Evolutionary conservation across 331 rosid species (phyloP).

Genomic region (Ulmus americana): DNA sequence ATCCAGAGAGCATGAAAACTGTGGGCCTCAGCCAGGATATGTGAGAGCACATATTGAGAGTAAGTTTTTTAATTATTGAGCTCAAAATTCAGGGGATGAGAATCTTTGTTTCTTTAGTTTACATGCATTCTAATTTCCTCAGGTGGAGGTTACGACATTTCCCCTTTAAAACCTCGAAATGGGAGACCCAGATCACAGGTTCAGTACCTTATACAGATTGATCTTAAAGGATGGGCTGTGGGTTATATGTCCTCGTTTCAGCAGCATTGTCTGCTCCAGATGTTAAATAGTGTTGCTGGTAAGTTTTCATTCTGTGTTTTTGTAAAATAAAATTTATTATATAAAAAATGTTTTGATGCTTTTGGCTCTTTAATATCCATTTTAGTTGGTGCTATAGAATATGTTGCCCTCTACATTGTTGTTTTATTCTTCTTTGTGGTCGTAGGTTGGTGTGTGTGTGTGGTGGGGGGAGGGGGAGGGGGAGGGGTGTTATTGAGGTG

Average conservation of each 20-base stretch:
- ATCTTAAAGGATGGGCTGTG: constrained; percentile 96
- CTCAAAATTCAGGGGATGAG: constrained; percentile 14
- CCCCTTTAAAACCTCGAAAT: constrained; percentile 84
- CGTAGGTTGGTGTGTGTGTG: not conserved
- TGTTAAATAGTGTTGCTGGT: constrained; percentile 98
- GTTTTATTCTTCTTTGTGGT: not conserved
- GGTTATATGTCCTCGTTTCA: constrained; percentile 89
- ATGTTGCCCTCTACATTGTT: not conserved
- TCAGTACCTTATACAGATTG: constrained; percentile 98
- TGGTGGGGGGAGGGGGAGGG: not conserved
- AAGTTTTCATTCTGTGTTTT: constrained; percentile 24
- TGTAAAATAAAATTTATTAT: not conserved
- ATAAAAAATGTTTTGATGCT: not conserved
- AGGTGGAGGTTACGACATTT: constrained; percentile 95
- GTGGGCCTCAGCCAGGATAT: constrained; percentile 91
- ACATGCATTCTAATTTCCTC: constrained; percentile 24
- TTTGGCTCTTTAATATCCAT: constrained; percentile 5
- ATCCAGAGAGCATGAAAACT: constrained; percentile 89
- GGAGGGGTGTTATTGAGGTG: not conserved
- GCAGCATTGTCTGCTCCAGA: constrained; percentile 96
- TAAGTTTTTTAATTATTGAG: constrained; percentile 33
- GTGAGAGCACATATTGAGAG: constrained; percentile 99
- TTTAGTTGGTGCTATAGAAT: constrained; percentile 3
- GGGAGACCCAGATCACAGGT: constrained; percentile 97
- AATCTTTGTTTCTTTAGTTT: constrained; percentile 11